These are phyloP conservation scores for Plectosphaerella cucumerina DNA, from an alignment of 2,329 filamentous ascomycete genomes.

Conservation along the genomic window DNA sequence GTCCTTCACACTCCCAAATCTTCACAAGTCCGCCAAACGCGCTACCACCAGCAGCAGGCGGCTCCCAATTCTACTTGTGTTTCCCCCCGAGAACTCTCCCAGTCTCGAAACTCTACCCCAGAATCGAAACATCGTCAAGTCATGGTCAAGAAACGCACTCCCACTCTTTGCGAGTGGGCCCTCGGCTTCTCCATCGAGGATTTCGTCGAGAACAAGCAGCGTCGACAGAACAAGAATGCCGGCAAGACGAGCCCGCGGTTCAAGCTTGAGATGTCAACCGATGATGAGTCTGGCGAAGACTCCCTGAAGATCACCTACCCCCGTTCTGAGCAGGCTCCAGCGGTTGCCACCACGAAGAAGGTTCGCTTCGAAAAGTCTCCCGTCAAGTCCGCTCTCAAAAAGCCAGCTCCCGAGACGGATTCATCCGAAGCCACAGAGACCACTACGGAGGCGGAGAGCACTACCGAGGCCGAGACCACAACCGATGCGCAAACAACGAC, in stretches of 20 bases:
- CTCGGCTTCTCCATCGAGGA: slow-evolving; percentile 29
- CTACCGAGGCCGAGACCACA: slow-evolving; percentile 15
- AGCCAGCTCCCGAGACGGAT: slow-evolving; percentile 15
- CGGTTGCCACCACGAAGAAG: slow-evolving; percentile 26
- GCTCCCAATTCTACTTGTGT: too few species aligned
- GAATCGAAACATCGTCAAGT: neutral
- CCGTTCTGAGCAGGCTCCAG: slow-evolving; percentile 23
- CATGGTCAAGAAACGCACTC: slow-evolving; percentile 6
- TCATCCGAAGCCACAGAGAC: slow-evolving; percentile 7
- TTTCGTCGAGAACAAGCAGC: slow-evolving; percentile 13
- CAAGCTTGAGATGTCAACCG: slow-evolving; percentile 40
- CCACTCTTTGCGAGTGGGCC: slow-evolving; percentile 34
- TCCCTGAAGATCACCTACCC: slow-evolving; percentile 45
- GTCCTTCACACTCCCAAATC: too few species aligned
- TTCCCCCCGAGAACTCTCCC: too few species aligned
- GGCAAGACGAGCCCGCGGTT: slow-evolving; percentile 22
- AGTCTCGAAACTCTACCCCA: too few species aligned
- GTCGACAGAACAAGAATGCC: slow-evolving; percentile 5
- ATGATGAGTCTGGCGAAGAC: slow-evolving; percentile 48
- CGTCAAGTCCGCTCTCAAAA: slow-evolving; percentile 34
- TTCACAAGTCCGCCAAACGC: too few species aligned
- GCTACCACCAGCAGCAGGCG: too few species aligned
- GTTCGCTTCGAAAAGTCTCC: slow-evolving; percentile 35
- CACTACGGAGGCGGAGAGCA: slow-evolving; percentile 11
- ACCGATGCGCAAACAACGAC: slow-evolving; percentile 8